phyloP scores from a whole-genome alignment of 352 stramenopile species.

The Phytophthora quininea region DNA sequence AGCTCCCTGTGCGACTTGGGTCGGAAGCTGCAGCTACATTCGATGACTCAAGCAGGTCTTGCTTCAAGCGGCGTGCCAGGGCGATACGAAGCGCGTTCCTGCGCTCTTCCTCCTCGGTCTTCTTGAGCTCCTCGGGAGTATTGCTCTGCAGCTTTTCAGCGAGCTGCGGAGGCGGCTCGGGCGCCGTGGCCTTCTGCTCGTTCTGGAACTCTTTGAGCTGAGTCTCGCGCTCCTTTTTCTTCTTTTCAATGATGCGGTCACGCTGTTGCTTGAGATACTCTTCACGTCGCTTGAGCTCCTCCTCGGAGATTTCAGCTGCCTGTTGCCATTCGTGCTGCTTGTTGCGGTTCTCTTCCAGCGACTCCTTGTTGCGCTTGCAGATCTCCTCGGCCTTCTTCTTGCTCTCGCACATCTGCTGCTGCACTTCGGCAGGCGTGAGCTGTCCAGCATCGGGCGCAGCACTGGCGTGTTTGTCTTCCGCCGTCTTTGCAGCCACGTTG shows the following conservation, averaged over 20 bases:
- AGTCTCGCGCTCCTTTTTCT: slow-evolving; percentile 72
- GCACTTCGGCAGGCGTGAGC: slow-evolving; percentile 57
- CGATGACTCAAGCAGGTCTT: slow-evolving; percentile 65
- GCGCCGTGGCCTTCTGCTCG: slow-evolving; percentile 66
- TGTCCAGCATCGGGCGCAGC: slow-evolving; percentile 29
- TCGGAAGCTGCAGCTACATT: slow-evolving; percentile 21
- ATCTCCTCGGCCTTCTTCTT: slow-evolving; percentile 79
- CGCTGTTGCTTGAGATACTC: slow-evolving; percentile 78
- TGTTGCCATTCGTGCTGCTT: slow-evolving; percentile 75
- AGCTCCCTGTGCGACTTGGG: slow-evolving; percentile 30
- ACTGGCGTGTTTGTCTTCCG: slow-evolving; percentile 68
- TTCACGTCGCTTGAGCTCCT: slow-evolving; percentile 75
- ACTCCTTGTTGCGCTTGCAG: slow-evolving; percentile 76
- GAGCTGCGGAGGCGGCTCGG: slow-evolving; percentile 64
- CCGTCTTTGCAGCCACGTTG: slow-evolving; percentile 57
- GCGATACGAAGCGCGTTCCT: slow-evolving; percentile 73
- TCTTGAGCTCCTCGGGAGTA: slow-evolving; percentile 64
- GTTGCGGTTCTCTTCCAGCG: slow-evolving; percentile 70
- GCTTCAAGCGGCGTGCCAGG: slow-evolving; percentile 81
- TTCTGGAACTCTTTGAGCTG: slow-evolving; percentile 81
- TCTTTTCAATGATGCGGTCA: slow-evolving; percentile 83
- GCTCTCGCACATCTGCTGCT: slow-evolving; percentile 62
- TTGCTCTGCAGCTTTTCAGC: slow-evolving; percentile 70
- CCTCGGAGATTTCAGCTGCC: slow-evolving; percentile 68
- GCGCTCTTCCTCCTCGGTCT: slow-evolving; percentile 68